A percentile compares a stretch with the other conserved stretches of the same genome.
These are phyloP conservation scores for Excoecaria cochinchinensis DNA, from an alignment of 345 rosid species.

Conservation along the genomic window DNA sequence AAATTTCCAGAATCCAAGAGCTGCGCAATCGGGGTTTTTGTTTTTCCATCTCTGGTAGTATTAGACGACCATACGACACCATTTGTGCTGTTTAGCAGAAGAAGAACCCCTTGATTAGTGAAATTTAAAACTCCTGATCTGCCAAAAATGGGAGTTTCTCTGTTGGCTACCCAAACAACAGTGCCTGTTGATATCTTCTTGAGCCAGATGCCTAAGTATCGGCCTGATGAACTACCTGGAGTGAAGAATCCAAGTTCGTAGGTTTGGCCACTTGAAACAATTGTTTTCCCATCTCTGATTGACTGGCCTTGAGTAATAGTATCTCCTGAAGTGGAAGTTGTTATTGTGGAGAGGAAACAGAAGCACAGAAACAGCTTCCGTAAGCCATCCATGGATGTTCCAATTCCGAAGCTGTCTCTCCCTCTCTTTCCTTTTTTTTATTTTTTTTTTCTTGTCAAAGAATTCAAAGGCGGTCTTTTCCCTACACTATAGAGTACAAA, in stretches of 20 bases:
- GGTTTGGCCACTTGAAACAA: slow-evolving; percentile 18
- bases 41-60: not conserved
- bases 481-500: no score
- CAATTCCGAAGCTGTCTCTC: not conserved
- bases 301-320: slow-evolving; percentile 19
- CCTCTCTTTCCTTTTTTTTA: no score
- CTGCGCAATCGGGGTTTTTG: slow-evolving; percentile 13
- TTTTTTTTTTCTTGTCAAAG: no score
- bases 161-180: slow-evolving; percentile 34
- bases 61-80: slow-evolving; percentile 30
- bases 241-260: slow-evolving; percentile 29
- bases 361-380: not conserved
- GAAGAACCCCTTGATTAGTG: slow-evolving; percentile 21
- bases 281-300: slow-evolving; percentile 14
- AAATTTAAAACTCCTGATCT: slow-evolving; percentile 15
- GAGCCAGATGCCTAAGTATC: slow-evolving; percentile 32
- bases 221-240: slow-evolving; percentile 14
- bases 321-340: not conserved
- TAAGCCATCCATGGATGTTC: slow-evolving; percentile 7
- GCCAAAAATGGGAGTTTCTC: slow-evolving; percentile 18
- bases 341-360: not conserved
- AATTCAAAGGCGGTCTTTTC: not conserved
- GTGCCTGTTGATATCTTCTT: slow-evolving; percentile 18
- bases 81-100: slow-evolving; percentile 17
- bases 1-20: slow-evolving; percentile 33